A percentile compares a stretch with the other conserved stretches of the same genome.
Conservation (phyloP, 352 stramenopile species). For the Phytophthora melonis region DNA sequence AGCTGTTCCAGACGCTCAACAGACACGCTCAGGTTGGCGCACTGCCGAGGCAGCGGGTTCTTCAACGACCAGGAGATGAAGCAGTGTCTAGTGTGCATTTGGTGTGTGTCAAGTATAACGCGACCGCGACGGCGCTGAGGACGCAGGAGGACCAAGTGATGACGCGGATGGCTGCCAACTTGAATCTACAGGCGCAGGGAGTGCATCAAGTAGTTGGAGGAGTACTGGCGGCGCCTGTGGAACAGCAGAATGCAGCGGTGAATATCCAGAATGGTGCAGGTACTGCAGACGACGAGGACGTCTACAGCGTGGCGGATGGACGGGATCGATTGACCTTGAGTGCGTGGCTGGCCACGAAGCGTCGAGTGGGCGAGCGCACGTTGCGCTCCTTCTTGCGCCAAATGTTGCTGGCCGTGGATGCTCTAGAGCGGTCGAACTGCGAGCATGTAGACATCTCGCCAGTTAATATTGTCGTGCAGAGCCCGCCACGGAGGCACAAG, state of each 20-base stretch:
- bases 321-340: slow-evolving; percentile 43
- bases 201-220: slow-evolving; percentile 2
- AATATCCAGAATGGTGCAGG: slow-evolving; percentile 31
- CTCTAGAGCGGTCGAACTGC: slow-evolving; percentile 56
- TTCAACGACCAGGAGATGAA: slow-evolving; percentile 8
- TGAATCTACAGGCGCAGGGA: slow-evolving; percentile 18
- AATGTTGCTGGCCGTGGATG: slow-evolving; percentile 63
- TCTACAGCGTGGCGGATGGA: slow-evolving; percentile 53
- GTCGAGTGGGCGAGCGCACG: slow-evolving; percentile 42
- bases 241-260: slow-evolving; percentile 4
- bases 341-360: slow-evolving; percentile 50
- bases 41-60: slow-evolving; percentile 1
- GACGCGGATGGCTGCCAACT: slow-evolving; percentile 20
- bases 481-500: slow-evolving; percentile 7
- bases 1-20: slow-evolving; percentile 31
- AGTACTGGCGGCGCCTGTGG: neutral
- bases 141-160: slow-evolving; percentile 17
- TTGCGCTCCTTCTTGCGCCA: slow-evolving; percentile 70
- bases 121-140: neutral
- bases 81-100: slow-evolving; percentile 40
- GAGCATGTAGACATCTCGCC: slow-evolving; percentile 64
- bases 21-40: slow-evolving; percentile 19
- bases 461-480: slow-evolving; percentile 63
- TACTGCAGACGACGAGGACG: slow-evolving; percentile 46
- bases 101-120: slow-evolving; percentile 24